phyloP scores from a whole-genome alignment of 2,329 filamentous ascomycete genomes.

The Dactylellina drechsleri region DNA sequence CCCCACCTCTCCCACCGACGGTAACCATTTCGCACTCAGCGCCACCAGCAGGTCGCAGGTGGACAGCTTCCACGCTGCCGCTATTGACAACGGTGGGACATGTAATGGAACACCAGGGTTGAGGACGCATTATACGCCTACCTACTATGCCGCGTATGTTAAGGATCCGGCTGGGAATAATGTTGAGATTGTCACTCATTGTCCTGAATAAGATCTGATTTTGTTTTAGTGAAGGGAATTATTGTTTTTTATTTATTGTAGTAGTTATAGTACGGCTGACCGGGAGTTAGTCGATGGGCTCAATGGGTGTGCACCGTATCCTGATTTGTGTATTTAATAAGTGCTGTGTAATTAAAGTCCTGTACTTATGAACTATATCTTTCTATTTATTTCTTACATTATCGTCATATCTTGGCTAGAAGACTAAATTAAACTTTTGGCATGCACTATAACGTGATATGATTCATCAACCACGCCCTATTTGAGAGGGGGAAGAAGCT shows the following conservation, averaged over 20 bases:
- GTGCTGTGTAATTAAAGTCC: slow-evolving; percentile 53
- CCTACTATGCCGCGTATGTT: slow-evolving; percentile 34
- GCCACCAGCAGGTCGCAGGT: slow-evolving; percentile 22
- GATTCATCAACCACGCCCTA: no score
- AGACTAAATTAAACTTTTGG: no score
- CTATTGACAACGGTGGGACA: slow-evolving; percentile 18
- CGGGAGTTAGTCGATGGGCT: neutral
- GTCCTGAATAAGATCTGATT: slow-evolving; percentile 5
- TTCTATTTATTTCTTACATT: no score
- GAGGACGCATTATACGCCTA: slow-evolving; percentile 30
- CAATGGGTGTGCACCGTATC: neutral
- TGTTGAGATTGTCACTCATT: slow-evolving; percentile 35
- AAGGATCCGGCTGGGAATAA: slow-evolving; percentile 46
- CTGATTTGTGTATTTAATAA: slow-evolving; percentile 21
- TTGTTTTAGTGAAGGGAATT: neutral
- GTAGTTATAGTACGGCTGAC: neutral
- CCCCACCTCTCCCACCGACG: slow-evolving; percentile 10
- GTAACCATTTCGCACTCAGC: slow-evolving; percentile 33
- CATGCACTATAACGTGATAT: no score
- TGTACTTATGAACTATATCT: slow-evolving; percentile 16
- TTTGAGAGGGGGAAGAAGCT: no score
- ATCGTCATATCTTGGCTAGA: no score
- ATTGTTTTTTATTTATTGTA: neutral
- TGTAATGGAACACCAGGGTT: slow-evolving; percentile 30
- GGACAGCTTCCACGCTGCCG: slow-evolving; percentile 26